phyloP scores from a whole-genome alignment of 345 rosid species.

The Bruguiera gymnorhiza region DNA sequence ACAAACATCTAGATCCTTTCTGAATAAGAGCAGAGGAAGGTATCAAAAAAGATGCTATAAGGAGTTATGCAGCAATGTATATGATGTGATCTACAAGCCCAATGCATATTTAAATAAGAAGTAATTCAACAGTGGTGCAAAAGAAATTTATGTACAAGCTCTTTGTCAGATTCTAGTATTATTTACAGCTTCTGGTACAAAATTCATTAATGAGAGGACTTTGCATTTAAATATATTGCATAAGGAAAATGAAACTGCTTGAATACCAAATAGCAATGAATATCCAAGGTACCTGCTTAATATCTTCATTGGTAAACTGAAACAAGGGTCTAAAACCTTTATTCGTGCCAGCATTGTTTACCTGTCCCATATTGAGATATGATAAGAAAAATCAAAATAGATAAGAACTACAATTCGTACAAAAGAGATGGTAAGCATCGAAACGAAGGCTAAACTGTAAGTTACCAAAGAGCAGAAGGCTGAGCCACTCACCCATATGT shows the following conservation, averaged over 20 bases:
- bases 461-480: background rate
- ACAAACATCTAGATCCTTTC: background rate
- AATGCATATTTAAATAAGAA: too few species aligned
- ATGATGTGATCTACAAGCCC: too few species aligned
- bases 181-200: too few species aligned
- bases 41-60: too few species aligned
- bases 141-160: too few species aligned
- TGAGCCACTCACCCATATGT: slow-evolving; percentile 72
- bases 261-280: background rate
- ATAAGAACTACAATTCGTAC: background rate
- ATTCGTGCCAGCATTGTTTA: slow-evolving; percentile 93
- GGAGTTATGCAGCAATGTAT: too few species aligned
- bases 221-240: too few species aligned
- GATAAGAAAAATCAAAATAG: background rate
- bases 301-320: slow-evolving; percentile 82
- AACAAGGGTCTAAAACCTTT: slow-evolving; percentile 92
- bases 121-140: too few species aligned
- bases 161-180: too few species aligned
- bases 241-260: background rate
- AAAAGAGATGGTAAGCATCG: too few species aligned
- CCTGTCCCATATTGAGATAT: slow-evolving; percentile 37
- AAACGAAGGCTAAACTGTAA: background rate
- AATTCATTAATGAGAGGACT: too few species aligned
- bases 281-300: slow-evolving; percentile 55
- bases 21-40: too few species aligned